Evolutionary conservation across 495 filamentous ascomycete species (phyloP).

Genomic region (Xylaria scruposa): DNA sequence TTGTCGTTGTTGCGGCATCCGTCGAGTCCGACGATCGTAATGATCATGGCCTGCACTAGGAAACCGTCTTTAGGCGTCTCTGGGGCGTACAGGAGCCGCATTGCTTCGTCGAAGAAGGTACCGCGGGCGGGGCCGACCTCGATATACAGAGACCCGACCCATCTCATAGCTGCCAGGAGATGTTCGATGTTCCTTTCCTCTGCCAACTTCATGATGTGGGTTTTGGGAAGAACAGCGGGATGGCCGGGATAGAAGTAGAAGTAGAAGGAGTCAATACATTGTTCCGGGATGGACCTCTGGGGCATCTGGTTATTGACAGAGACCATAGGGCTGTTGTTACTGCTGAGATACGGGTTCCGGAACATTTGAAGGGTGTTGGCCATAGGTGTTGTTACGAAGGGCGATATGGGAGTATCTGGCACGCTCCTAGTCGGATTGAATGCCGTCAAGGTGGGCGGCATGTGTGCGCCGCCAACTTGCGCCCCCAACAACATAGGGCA

Average conservation of each 20-base stretch:
- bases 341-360: conserved; percentile 45
- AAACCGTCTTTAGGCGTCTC: conserved; percentile 65
- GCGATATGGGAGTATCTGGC: conserved; percentile 47
- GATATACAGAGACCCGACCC: conserved; percentile 68
- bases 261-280: conserved; percentile 64
- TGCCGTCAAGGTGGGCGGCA: conserved; percentile 36
- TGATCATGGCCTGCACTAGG: conserved; percentile 76
- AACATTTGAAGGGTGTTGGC: conserved; percentile 43
- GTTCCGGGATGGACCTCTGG: conserved; percentile 48
- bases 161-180: conserved; percentile 69
- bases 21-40: conserved; percentile 80
- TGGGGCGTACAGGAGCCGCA: conserved; percentile 57
- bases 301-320: conserved; percentile 37
- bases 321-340: conserved; percentile 40
- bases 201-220: conserved; percentile 50
- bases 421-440: conserved; percentile 49
- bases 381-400: conserved; percentile 43
- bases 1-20: conserved; percentile 71
- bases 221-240: conserved; percentile 66
- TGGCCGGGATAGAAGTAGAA: conserved; percentile 73
- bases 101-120: conserved; percentile 64
- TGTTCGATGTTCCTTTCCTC: conserved; percentile 51
- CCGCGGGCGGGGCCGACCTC: conserved; percentile 57
- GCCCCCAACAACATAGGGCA: conserved; percentile 57
- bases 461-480: conserved; percentile 29